Conservation (phyloP, 495 filamentous ascomycete species). For the Penicillium canescens region DNA sequence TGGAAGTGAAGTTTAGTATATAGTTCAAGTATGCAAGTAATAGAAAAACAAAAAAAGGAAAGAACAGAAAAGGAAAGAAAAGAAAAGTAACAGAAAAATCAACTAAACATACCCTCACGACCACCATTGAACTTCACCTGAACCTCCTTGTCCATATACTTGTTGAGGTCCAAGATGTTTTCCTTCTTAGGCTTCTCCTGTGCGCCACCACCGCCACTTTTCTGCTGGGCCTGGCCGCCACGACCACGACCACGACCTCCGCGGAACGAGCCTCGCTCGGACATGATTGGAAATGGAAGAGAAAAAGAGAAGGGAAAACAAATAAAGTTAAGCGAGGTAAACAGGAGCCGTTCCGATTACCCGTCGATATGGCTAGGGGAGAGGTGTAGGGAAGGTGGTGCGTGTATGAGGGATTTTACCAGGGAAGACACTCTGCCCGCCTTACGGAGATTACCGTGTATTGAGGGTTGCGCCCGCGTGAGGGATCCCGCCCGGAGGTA, state of each 20-base stretch:
- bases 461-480: neutral
- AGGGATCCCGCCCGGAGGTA: conserved; percentile 11
- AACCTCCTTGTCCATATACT: conserved; percentile 96
- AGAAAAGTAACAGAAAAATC: neutral
- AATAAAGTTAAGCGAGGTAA: conserved; percentile 7
- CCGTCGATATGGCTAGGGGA: conserved; percentile 4
- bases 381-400: conserved; percentile 8
- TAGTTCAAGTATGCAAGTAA: conserved; percentile 1
- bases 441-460: conserved; percentile 1
- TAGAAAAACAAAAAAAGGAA: neutral
- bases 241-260: conserved; percentile 52
- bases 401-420: conserved; percentile 30
- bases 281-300: conserved; percentile 47
- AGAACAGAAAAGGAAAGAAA: neutral
- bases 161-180: conserved; percentile 91
- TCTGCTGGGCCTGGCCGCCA: conserved; percentile 36
- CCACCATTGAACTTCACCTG: conserved; percentile 96
- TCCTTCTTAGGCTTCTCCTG: conserved; percentile 91
- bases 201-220: conserved; percentile 51
- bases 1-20: conserved; percentile 32
- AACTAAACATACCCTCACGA: conserved; percentile 70
- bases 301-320: conserved; percentile 1
- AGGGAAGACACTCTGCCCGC: conserved; percentile 1
- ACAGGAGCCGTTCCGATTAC: neutral
- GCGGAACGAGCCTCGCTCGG: conserved; percentile 67